These are phyloP conservation scores for Saururus chinensis DNA, from an alignment of 164 flowering plant species.

Conservation along the genomic window DNA sequence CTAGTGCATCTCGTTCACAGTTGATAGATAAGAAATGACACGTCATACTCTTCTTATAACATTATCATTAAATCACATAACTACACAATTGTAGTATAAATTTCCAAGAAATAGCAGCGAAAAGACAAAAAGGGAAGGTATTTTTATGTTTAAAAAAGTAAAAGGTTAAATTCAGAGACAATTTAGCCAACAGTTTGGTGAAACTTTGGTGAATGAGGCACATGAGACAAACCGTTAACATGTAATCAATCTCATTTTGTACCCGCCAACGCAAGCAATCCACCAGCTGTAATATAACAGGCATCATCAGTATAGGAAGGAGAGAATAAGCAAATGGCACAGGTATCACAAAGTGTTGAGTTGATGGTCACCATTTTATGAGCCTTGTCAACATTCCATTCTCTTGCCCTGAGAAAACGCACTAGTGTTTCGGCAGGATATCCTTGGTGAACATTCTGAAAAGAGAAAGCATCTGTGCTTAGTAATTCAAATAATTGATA, in stretches of 20 bases:
- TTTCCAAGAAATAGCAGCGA: too few species aligned
- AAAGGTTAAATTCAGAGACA: too few species aligned
- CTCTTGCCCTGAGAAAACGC: constrained; percentile 93
- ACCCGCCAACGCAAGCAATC: constrained; percentile 85
- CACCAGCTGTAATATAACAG: constrained; percentile 37
- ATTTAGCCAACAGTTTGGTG: too few species aligned
- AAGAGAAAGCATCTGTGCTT: not conserved
- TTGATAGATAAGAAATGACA: too few species aligned
- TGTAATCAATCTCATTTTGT: constrained; percentile 69
- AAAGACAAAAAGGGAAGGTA: too few species aligned
- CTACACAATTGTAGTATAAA: too few species aligned
- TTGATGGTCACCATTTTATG: constrained; percentile 58
- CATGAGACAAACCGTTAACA: constrained; percentile 53
- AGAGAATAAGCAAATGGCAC: not conserved
- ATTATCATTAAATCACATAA: too few species aligned
- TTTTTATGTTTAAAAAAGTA: too few species aligned
- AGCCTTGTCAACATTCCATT: constrained; percentile 76
- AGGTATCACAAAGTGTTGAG: not conserved
- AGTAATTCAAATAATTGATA: not conserved
- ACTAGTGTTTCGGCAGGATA: constrained; percentile 45
- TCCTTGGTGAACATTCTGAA: constrained; percentile 83
- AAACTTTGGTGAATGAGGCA: too few species aligned
- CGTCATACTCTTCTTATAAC: too few species aligned
- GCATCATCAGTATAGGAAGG: constrained; percentile 3
- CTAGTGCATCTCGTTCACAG: too few species aligned